Evolutionary conservation across 768 basidiomycete species (phyloP), one percentile per base, ranked within the genome.

Genomic region (Trametes punicea): DNA sequence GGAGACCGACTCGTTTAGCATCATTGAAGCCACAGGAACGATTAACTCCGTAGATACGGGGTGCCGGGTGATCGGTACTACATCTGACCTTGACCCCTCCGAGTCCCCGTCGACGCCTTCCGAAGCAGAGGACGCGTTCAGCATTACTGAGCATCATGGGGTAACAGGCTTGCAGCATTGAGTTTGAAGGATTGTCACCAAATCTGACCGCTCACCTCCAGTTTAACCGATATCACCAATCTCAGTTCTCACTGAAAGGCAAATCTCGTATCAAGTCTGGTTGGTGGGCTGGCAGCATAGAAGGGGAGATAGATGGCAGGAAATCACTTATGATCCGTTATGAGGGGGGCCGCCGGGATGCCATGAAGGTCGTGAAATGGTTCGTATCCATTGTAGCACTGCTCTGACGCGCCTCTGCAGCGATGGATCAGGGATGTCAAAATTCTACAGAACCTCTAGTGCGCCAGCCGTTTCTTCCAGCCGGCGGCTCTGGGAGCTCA

Each of bases 171-270:
- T n/a, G n/a, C n/a, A n/a, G 15, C 6, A 50, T 47, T 39, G 25
- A 6, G 31, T 0, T 26, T 3, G 16, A 9, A 21, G 26, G 16
- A 20, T 8, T 21, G 8, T 25, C n/a, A n/a, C n/a, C n/a, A 9
- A 11, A 29, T 29, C 46, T 38, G 38, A 53, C 26, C 15, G n/a
- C 15, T 31, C 2, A 4, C 39, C 1, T 38, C 2, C 55, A 81
- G 80, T 81, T 79, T 51, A 71, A 69, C 42, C 71, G 76, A 50
- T 81, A 80, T 56, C 79, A 81, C 55, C 78, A 78, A 48, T 79
- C 78, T 1, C 76, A 82, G 15, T 66, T 82, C 15, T 55, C 63
- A 4, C 49, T 78, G n/a, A 71, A 67, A 15, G 70, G 74, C 10
- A 65, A 67, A 30, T 72, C 73, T 2, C 65, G 67, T 6, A 63